Base-by-base conservation (phyloP, 768 basidiomycete species). In the Fibroporia radiculosa region DNA sequence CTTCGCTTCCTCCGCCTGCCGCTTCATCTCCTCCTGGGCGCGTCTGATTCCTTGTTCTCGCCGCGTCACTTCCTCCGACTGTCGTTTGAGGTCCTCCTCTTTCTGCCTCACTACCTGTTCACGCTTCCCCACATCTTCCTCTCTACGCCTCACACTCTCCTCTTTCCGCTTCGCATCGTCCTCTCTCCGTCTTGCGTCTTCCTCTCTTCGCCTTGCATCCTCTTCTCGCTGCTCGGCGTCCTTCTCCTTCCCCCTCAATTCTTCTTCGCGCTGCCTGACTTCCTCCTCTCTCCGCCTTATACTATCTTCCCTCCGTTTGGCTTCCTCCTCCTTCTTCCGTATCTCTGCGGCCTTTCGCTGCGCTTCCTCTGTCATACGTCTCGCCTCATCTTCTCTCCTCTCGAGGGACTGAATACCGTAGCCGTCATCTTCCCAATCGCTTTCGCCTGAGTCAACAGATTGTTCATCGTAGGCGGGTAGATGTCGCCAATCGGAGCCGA, bases 21-120 rank as follows among this genome's bases (percentile, higher is more conserved):
- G 34, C 55, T 50, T 35, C 49, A 42, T 35, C 35, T 49, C 50
- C 37, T 55, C 48, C 35, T 46, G 24, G 26, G 42, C 51, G 42
- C 19, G 33, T 44, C 31, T 55, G 13, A 40, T 52, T 27, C 53
- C 44, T 14, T 31, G 42, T 27, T 46, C 48, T 25, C 47, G 47
- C 33, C 44, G 35, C 44, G 42, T 51, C 24, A 47, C 49, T 16
- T 57, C 54, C 39, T 52, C 56, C 10, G 56, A 57, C 32, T 42
- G 46, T 39, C 50, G 55, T 42, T 45, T 54, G 1, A 61, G 55
- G 22, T 71, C 71, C 14, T 67, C 67, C 22, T 62, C 69, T 37
- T 55, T 66, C 7, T 28, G 47, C 31, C 34, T 52, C 3, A 60
- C 55, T 6, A 59, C 59, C 29, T 60, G 56, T 18, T 64, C 61